These are phyloP conservation scores for Penicillium egyptiacum DNA, from an alignment of 495 filamentous ascomycete species.

Conservation along the genomic window DNA sequence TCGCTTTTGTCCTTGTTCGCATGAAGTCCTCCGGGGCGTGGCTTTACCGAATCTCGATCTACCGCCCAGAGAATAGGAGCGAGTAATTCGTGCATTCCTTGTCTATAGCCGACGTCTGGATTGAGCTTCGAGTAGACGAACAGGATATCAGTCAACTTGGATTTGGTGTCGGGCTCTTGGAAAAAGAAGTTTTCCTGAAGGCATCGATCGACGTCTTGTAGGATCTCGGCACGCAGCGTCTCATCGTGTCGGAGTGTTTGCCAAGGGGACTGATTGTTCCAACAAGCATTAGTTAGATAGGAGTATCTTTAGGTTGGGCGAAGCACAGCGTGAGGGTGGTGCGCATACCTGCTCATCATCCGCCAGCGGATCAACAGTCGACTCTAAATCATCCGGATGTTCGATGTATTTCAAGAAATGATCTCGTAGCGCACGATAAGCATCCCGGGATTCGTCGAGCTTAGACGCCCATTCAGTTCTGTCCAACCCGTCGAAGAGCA, in stretches of 20 bases:
- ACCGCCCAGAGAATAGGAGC: conserved; percentile 90
- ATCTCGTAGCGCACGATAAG: conserved; percentile 68
- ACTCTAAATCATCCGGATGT: conserved; percentile 75
- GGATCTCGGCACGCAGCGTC: conserved; percentile 78
- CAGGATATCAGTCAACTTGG: conserved; percentile 80
- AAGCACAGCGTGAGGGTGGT: neutral
- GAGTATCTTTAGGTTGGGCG: neutral
- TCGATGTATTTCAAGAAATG: conserved; percentile 79
- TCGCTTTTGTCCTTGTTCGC: conserved; percentile 29
- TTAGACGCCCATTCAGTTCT: conserved; percentile 65
- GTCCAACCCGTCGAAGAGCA: conserved; percentile 72
- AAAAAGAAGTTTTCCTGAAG: conserved; percentile 94
- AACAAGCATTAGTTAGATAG: conserved; percentile 41
- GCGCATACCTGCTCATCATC: conserved; percentile 75
- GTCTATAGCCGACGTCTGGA: conserved; percentile 82
- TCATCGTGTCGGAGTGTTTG: conserved; percentile 80
- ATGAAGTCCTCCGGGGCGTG: conserved; percentile 24
- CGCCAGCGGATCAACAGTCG: conserved; percentile 76
- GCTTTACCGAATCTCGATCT: conserved; percentile 73
- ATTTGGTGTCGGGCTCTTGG: conserved; percentile 73
- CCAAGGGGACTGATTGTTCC: conserved; percentile 75
- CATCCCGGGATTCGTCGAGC: conserved; percentile 65
- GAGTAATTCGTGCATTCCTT: conserved; percentile 96
- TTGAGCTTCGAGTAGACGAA: conserved; percentile 96
- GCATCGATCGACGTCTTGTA: conserved; percentile 91